phyloP scores from a whole-genome alignment of 164 flowering plant genomes.

The Kingdonia uniflora region DNA sequence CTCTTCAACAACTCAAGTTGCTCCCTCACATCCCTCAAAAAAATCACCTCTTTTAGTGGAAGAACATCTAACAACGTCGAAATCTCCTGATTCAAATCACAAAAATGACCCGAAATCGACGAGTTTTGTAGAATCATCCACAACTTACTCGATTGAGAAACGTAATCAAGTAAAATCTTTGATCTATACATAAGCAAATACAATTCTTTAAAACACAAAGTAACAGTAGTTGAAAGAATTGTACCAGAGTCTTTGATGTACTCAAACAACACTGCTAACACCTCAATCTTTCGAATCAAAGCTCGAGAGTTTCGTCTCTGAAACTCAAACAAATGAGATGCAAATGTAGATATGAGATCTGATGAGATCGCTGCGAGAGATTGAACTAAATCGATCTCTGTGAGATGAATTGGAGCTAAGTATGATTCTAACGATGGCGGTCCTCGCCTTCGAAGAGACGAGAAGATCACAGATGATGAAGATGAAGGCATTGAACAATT shows the following conservation, averaged over 20 bases:
- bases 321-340: slow-evolving; percentile 27
- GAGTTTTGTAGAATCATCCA: slow-evolving; percentile 78
- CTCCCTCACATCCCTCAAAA: slow-evolving; percentile 60
- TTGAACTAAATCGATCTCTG: slow-evolving; percentile 39
- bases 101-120: slow-evolving; percentile 65
- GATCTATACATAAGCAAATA: slow-evolving; percentile 56
- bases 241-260: slow-evolving; percentile 12
- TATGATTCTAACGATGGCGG: slow-evolving; percentile 76
- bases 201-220: slow-evolving; percentile 71
- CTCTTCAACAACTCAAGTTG: slow-evolving; percentile 53
- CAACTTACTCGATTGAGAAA: slow-evolving; percentile 49
- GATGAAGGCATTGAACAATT: too few relatives aligned
- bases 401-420: slow-evolving; percentile 67
- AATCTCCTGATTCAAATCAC: slow-evolving; percentile 67
- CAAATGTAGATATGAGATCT: slow-evolving; percentile 37
- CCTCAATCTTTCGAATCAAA: slow-evolving; percentile 50
- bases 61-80: slow-evolving; percentile 83
- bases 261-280: slow-evolving; percentile 47
- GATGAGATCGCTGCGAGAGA: slow-evolving; percentile 28
- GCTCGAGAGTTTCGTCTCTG: slow-evolving; percentile 58
- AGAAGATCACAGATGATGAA: slow-evolving; percentile 58
- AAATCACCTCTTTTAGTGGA: slow-evolving; percentile 47
- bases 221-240: slow-evolving; percentile 29
- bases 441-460: slow-evolving; percentile 57
- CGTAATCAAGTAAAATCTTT: slow-evolving; percentile 64